Evolutionary conservation across 352 stramenopile species (phyloP), one percentile per base, ranked within the genome.

Genomic region (Pythium dissimile): DNA sequence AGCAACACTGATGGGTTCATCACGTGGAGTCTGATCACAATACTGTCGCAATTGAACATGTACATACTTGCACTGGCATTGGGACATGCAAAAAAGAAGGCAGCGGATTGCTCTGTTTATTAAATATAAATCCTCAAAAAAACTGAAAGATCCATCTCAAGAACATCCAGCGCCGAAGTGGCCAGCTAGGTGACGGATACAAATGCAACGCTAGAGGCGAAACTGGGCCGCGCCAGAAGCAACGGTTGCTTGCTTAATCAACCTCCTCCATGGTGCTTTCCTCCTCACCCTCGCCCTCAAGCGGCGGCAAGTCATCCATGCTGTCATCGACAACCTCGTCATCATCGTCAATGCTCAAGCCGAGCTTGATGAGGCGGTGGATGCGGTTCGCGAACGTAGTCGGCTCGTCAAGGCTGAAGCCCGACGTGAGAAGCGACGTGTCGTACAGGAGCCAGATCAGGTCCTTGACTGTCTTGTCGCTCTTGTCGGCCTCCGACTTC

Each of bases 391-490:
- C 96, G 73, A 99, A 99, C 38, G 96, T 99, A 53, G 91, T 96
- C 41, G 97, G 97, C 73, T 99, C 97, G 58, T 99, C 97, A 41
- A 99, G 84, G 59, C 89, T 98, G 86, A 99, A 99, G 59, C 97
- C 97, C 57, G 92, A 98, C 6, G 97, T 99, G 45, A 99, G 82
- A 27, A 99, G 89, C 56, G 94, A 98, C 37, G 97, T 99, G 73
- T 99, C 97, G 81, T 99, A 99, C 30, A 99, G 75, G 53, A 99
- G 75, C 96, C 96, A 99, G 74, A 99, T 98, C 20, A 99, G 69
- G 80, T 99, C 97, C 91, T 99, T 99, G 24, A 99, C 96, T 46
- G 97, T 99, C 93, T 99, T 99, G 81, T 99, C 97, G 67, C 75
- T 95, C 79, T 99, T 97, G 78, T 99, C 97, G 20, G 95, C 97